phyloP scores from a whole-genome alignment of 345 rosid genomes.

The Clarkia xantiana region DNA sequence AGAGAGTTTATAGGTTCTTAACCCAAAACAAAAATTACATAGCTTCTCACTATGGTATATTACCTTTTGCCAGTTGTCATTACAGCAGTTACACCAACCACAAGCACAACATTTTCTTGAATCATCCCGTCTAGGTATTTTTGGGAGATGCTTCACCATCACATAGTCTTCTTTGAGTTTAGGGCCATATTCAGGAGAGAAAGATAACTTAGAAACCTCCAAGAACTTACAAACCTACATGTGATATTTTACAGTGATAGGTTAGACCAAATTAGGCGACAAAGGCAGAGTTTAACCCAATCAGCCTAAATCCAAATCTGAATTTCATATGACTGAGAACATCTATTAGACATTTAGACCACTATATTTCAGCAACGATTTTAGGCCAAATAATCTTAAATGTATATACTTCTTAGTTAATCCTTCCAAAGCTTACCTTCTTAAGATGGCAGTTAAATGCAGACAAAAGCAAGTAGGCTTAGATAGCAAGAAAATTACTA shows the following conservation, averaged over 20 bases:
- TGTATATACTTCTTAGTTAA: too few species aligned
- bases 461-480: too few species aligned
- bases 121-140: constrained; percentile 42
- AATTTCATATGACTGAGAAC: too few species aligned
- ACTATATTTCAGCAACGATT: too few species aligned
- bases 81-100: constrained; percentile 72
- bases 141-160: constrained; percentile 86
- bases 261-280: constrained; percentile 6
- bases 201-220: constrained; percentile 94
- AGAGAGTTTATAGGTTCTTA: too few species aligned
- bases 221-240: constrained; percentile 92
- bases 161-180: constrained; percentile 91
- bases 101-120: constrained; percentile 59
- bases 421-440: too few species aligned
- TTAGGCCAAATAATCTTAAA: too few species aligned
- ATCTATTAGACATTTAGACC: too few species aligned
- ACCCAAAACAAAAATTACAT: background rate
- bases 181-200: constrained; percentile 88
- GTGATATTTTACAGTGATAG: constrained; percentile 13
- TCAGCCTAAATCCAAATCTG: too few species aligned
- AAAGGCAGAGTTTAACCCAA: background rate
- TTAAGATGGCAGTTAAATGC: too few species aligned
- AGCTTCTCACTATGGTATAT: constrained; percentile 10
- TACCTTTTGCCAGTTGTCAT: constrained; percentile 99
- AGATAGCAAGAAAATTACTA: too few species aligned